phyloP scores from a whole-genome alignment of 1,284 basidiomycete species.

The Melampsora occidentalis region DNA sequence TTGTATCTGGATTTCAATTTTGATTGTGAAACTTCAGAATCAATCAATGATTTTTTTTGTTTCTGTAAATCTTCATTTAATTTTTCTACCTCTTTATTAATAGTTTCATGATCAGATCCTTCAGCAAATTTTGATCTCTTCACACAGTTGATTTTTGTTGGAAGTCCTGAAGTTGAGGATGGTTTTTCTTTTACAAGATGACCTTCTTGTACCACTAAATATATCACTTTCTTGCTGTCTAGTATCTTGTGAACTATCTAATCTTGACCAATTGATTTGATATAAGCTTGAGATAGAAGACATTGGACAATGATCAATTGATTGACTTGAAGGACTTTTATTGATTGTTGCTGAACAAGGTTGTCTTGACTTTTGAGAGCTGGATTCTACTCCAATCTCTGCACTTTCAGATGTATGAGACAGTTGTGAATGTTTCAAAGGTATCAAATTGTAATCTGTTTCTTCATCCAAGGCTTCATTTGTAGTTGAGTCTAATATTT shows the following conservation, averaged over 20 bases:
- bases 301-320: not conserved
- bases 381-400: not conserved
- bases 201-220: too few relatives aligned
- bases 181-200: too few relatives aligned
- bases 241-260: not conserved
- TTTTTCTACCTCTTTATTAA: too few relatives aligned
- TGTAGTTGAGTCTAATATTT: not conserved
- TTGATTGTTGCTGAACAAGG: not conserved
- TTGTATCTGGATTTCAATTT: too few relatives aligned
- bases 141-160: too few relatives aligned
- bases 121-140: too few relatives aligned
- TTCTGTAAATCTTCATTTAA: too few relatives aligned
- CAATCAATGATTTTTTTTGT: too few relatives aligned
- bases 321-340: not conserved
- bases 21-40: too few relatives aligned
- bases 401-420: not conserved
- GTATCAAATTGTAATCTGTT: not conserved
- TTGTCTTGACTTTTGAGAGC: not conserved
- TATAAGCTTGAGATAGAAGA: not conserved
- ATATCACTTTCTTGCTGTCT: too few relatives aligned
- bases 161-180: too few relatives aligned
- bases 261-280: not conserved
- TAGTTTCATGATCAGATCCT: too few relatives aligned
- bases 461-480: not conserved
- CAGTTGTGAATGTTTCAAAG: not conserved